Base-by-base conservation (phyloP, 1,284 basidiomycete species). In the Dichomitus squalens region DNA sequence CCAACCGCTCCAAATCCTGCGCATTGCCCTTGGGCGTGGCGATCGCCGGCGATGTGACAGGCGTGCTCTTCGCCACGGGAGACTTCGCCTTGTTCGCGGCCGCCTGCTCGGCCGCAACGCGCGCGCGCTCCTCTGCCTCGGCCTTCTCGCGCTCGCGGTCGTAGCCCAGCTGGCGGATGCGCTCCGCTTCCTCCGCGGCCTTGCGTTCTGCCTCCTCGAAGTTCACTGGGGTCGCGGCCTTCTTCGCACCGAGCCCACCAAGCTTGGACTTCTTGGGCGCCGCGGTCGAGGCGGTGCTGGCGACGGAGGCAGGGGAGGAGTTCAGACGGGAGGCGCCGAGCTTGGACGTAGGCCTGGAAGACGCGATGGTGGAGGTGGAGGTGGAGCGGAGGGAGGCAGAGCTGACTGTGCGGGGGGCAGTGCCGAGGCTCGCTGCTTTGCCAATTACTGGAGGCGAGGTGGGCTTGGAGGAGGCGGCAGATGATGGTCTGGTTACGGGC, bases 151-250 rank as follows among this genome's bases (percentile, higher is more conserved):
- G 79, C 68, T 87, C 83, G 29, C 92, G 84, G 70, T 96, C 93
- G 68, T 96, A 96, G 0, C 94, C 95, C 12, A 96, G 80, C 65
- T 95, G 86, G 71, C 92, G 91, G 71, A 94, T 85, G 55, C 93
- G 79, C 73, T 95, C 94, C 36, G 93, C 93, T 71, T 97, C 95
- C 68, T 94, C 94, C 20, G 82, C 70, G 0, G 95, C 95, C 66
- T 91, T 91, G 31, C 87, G 79, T 73, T 97, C 93, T 0, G 94
- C 95, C 67, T 93, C 93, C 46, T 90, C 95, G 71, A 97, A 98
- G 74, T 97, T 88, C 63, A 97, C 88, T 1, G 87, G 82, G 27
- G 87, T 81, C 2, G 44, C 44, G 0, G 90, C 80, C 72, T 94
- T 95, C 70, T 92, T 90, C 14, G 94, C 95, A 20, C 95, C 95